These are phyloP conservation scores for Raddia distichophylla DNA, from an alignment of 176 grass and related monocot species.

Conservation along the genomic window DNA sequence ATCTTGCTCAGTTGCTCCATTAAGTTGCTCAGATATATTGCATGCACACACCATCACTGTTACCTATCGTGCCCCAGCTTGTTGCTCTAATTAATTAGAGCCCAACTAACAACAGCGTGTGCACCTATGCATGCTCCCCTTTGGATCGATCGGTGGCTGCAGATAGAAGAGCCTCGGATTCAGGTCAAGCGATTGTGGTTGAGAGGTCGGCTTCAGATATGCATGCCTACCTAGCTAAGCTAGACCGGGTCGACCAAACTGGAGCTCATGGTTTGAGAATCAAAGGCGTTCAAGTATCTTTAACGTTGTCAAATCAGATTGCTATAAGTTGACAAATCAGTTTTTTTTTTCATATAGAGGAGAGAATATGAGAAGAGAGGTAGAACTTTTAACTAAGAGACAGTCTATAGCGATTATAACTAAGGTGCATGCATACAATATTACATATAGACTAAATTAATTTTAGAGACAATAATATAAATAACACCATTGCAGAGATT, in stretches of 20 bases:
- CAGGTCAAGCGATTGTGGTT: constrained; percentile 33
- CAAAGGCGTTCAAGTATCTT: not conserved
- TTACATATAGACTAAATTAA: no score
- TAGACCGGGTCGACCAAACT: not conserved
- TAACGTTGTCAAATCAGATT: no score
- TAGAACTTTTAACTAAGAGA: no score
- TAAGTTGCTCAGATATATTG: not conserved
- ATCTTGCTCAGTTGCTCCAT: constrained; percentile 8
- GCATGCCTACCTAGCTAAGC: not conserved
- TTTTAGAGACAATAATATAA: no score
- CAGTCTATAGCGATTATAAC: no score
- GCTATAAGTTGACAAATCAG: no score
- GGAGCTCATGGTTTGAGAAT: not conserved
- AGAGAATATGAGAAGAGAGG: no score
- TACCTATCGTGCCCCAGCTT: not conserved
- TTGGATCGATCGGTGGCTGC: constrained; percentile 23
- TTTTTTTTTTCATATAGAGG: no score
- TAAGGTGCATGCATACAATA: no score
- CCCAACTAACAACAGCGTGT: not conserved
- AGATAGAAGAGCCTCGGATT: constrained; percentile 33
- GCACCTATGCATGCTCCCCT: not conserved
- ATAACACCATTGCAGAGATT: no score
- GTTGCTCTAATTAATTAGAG: constrained; percentile 6
- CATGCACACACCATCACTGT: constrained; percentile 22
- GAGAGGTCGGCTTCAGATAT: constrained; percentile 39